These are phyloP conservation scores for Candida buenavistaensis DNA, from an alignment of 1,139 yeast genomes.

Conservation along the genomic window DNA sequence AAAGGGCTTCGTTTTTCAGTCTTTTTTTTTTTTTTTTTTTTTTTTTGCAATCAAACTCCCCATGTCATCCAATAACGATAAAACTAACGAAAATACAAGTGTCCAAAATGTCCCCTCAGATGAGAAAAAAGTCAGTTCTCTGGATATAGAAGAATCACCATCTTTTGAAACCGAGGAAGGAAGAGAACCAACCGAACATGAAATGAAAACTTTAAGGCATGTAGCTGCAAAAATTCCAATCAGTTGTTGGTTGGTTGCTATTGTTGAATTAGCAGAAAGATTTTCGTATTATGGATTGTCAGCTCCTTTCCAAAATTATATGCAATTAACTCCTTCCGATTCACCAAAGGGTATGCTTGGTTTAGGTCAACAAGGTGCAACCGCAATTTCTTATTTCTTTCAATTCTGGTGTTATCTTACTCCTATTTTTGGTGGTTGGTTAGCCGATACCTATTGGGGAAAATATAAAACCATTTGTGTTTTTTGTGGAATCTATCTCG, in stretches of 20 bases:
- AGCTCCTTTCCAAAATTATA: constrained; percentile 77
- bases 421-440: constrained; percentile 75
- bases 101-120: too few species aligned
- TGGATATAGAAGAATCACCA: too few species aligned
- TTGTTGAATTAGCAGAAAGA: constrained; percentile 80
- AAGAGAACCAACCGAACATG: constrained; percentile 38
- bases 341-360: constrained; percentile 60
- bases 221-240: constrained; percentile 41
- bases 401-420: constrained; percentile 84
- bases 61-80: too few species aligned
- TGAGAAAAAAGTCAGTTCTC: too few species aligned
- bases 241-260: constrained; percentile 69
- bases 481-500: constrained; percentile 58
- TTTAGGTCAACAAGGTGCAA: constrained; percentile 64
- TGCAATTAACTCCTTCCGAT: constrained; percentile 53
- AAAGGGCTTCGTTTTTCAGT: too few species aligned
- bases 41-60: too few species aligned
- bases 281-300: constrained; percentile 82
- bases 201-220: constrained; percentile 41
- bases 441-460: constrained; percentile 76
- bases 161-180: constrained; percentile 23
- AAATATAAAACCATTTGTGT: constrained; percentile 67
- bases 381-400: constrained; percentile 73
- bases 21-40: too few species aligned
- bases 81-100: too few species aligned